Conservation (phyloP, 176 grass and related monocot species). For the Saccharum officinarum region DNA sequence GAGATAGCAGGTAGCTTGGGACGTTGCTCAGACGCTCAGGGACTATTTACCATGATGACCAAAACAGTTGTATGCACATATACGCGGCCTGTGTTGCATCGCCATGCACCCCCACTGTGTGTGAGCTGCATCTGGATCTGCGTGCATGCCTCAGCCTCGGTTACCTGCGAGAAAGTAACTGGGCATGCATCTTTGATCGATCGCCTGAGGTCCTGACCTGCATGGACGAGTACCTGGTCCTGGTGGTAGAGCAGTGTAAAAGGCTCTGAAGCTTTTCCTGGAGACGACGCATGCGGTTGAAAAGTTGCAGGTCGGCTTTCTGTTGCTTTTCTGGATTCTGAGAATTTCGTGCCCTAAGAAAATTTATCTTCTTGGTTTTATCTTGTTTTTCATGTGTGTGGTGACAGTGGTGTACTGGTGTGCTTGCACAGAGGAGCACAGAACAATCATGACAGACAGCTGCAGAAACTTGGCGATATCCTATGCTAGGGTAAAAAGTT, state of each 20-base stretch:
- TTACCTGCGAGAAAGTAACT: constrained; percentile 22
- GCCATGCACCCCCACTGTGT: constrained; percentile 6
- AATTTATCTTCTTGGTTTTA: not conserved
- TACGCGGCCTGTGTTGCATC: not conserved
- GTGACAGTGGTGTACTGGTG: not conserved
- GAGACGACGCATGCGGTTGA: not conserved
- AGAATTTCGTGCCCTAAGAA: not conserved
- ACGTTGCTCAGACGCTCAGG: not conserved
- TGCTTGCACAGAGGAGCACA: not conserved
- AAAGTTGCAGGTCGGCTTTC: constrained; percentile 3
- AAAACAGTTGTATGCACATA: constrained; percentile 30
- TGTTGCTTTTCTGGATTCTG: not conserved
- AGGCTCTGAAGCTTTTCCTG: constrained; percentile 11
- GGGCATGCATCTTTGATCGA: constrained; percentile 11
- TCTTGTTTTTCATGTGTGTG: not conserved
- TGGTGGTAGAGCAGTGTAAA: constrained; percentile 24
- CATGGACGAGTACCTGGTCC: not conserved
- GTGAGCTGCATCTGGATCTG: not conserved
- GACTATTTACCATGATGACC: constrained; percentile 50
- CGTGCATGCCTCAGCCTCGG: constrained; percentile 24
- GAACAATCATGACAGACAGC: constrained; percentile 20
- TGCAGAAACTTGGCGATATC: not conserved
- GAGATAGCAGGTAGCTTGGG: constrained; percentile 7
- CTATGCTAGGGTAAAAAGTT: not conserved
- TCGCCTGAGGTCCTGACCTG: not conserved